Base-by-base conservation (phyloP, 345 rosid species). In the Lepidium didymum region DNA sequence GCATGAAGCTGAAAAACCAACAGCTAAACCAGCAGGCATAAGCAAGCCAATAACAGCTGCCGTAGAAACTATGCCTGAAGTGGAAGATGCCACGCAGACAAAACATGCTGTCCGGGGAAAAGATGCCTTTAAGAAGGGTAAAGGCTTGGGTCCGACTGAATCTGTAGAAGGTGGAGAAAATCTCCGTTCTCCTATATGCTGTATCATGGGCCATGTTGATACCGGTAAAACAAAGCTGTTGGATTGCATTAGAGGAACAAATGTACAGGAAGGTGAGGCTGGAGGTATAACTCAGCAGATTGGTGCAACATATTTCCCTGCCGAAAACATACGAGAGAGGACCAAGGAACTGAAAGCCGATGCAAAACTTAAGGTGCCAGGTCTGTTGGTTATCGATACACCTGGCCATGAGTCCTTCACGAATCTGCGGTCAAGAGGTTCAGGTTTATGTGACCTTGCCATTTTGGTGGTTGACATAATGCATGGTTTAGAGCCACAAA, bases 281-380 rank as follows among this genome's bases (percentile, higher is more conserved):
- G 99, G 99, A 61, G 99, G 99, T 67, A 94, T 94, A 51, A 94
- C 99, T 37, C 99, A 94, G 62, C 99, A 94, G 81, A 94, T 91
- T 65, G 99, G 99, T 70, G 99, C 97, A 50, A 94, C 99, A 37
- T 94, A 91, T 75, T 87, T 94, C 69, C 99, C 99, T 47, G 92
- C 95, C 3, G 89, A 71, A 75, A 91, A 91, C 81, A 94, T 94
- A 69, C 84, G 93, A 27, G 99, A 94, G 77, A 87, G 96, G 77
- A 94, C 99, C 5, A 89, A 72, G 82, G 96, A 94, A 77, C 81
- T 94, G 80, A 91, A 87, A 81, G 90, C 89, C 35, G 95, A 94
- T 79, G 97, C 99, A 43, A 91, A 69, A 74, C 74, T 91, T 69
- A 89, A 86, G 80, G 97, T 94, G 57, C 99, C 99, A 36, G 99